Evolutionary conservation across 176 grass and related monocot species (phyloP).

Genomic region (Leersia perrieri): DNA sequence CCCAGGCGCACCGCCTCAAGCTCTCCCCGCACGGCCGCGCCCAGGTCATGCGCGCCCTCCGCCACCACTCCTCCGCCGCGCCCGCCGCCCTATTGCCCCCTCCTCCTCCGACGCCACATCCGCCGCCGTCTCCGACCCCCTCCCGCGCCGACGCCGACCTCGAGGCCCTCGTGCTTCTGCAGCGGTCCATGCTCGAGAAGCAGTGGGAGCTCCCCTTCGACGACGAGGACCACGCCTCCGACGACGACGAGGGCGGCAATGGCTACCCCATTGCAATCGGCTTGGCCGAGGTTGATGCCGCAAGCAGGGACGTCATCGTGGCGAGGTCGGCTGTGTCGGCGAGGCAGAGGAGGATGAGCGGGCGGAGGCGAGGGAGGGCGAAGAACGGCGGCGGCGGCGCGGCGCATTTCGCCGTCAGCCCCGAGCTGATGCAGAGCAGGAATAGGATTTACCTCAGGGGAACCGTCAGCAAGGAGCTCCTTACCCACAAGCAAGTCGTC

Average conservation of each 20-base stretch:
- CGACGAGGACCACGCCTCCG: slow-evolving; percentile 28
- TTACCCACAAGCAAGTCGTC: slow-evolving; percentile 88
- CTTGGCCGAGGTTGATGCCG: not conserved
- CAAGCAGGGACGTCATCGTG: slow-evolving; percentile 23
- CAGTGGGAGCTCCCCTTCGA: slow-evolving; percentile 95
- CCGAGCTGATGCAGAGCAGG: slow-evolving; percentile 61
- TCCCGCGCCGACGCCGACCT: slow-evolving; percentile 7
- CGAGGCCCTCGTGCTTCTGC: slow-evolving; percentile 71
- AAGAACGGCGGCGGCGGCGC: slow-evolving; percentile 18
- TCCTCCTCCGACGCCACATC: not conserved
- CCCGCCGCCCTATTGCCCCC: slow-evolving; percentile 36
- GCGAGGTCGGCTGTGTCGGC: slow-evolving; percentile 63
- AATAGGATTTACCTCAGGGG: slow-evolving; percentile 76
- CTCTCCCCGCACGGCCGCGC: slow-evolving; percentile 47
- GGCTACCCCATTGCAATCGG: slow-evolving; percentile 5
- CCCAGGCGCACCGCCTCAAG: slow-evolving; percentile 41
- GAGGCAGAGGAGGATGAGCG: slow-evolving; percentile 66
- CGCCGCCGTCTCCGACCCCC: not conserved
- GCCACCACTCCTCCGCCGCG: slow-evolving; percentile 37
- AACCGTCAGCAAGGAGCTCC: slow-evolving; percentile 67
- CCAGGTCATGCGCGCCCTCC: slow-evolving; percentile 72
- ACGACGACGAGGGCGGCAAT: not conserved
- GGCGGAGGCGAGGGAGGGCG: slow-evolving; percentile 30
- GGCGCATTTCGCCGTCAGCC: slow-evolving; percentile 54
- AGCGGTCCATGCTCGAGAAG: slow-evolving; percentile 95